A percentile compares a stretch with the other conserved stretches of the same genome.
Conservation (phyloP, 1,284 basidiomycete genomes). For the Ganoderma boninense region DNA sequence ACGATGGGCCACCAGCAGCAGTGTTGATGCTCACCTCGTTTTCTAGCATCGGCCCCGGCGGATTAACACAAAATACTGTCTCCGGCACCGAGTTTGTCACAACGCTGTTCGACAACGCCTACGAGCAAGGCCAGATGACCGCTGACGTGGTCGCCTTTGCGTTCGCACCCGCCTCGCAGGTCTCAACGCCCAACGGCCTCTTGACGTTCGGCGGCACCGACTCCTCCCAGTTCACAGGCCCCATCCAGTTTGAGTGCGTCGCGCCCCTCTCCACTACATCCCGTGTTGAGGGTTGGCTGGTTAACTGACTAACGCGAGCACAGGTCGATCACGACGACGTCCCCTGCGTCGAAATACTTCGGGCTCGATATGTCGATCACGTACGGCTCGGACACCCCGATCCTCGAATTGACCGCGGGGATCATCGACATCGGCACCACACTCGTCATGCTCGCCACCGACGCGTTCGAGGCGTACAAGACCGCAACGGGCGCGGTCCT, state of each 20-base stretch:
- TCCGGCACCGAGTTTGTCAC: constrained; percentile 6
- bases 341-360: constrained; percentile 45
- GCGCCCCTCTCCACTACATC: constrained; percentile 24
- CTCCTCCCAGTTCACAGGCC: constrained; percentile 54
- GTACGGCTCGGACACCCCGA: constrained; percentile 26
- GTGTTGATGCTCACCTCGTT: neutral
- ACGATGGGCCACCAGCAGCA: neutral
- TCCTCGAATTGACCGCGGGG: constrained; percentile 35
- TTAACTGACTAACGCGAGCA: neutral
- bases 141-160: constrained; percentile 8
- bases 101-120: constrained; percentile 55
- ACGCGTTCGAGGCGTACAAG: constrained; percentile 27
- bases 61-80: constrained; percentile 46
- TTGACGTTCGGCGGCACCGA: constrained; percentile 56
- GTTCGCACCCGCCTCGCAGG: constrained; percentile 14
- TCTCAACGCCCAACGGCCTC: constrained; percentile 30
- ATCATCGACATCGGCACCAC: constrained; percentile 43
- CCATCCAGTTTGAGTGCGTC: constrained; percentile 54
- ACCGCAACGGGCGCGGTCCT: constrained; percentile 30
- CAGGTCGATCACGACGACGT: constrained; percentile 39
- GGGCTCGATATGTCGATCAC: constrained; percentile 38
- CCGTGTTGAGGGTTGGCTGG: neutral
- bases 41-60: constrained; percentile 51
- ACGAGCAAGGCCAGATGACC: constrained; percentile 36
- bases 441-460: constrained; percentile 46